Evolutionary conservation across 2,329 filamentous ascomycete genomes (phyloP).

Genomic region (Teratosphaeria gauchensis): DNA sequence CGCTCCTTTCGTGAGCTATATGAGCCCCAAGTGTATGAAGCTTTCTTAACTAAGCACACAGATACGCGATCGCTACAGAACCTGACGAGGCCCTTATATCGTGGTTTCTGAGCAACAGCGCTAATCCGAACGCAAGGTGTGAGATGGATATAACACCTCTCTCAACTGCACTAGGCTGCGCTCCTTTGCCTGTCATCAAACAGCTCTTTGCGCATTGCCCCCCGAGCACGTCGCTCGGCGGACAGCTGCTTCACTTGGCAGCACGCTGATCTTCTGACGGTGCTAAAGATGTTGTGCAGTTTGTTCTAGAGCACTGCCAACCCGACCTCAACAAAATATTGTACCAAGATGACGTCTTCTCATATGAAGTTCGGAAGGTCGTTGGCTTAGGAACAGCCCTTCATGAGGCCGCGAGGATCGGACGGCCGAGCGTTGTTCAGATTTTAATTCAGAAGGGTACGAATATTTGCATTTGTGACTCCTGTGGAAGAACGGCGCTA

Average conservation of each 20-base stretch:
- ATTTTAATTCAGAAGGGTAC: slow-evolving; percentile 3
- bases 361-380: slow-evolving; percentile 8
- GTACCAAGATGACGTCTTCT: slow-evolving; percentile 11
- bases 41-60: neutral
- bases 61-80: slow-evolving; percentile 2
- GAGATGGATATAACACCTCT: slow-evolving; percentile 9
- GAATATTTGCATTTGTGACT: slow-evolving; percentile 6
- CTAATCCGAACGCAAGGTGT: slow-evolving; percentile 10
- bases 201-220: slow-evolving; percentile 4
- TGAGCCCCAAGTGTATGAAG: neutral
- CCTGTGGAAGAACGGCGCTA: slow-evolving; percentile 5
- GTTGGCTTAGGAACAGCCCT: slow-evolving; percentile 9
- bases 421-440: slow-evolving; percentile 4
- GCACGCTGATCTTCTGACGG: slow-evolving; percentile 5
- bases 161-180: slow-evolving; percentile 5
- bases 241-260: slow-evolving; percentile 7
- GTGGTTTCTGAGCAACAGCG: slow-evolving; percentile 7
- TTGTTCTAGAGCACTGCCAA: slow-evolving; percentile 5
- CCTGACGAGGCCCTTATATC: slow-evolving; percentile 1
- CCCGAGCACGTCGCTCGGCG: slow-evolving; percentile 1
- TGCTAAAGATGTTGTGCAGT: slow-evolving; percentile 4
- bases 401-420: slow-evolving; percentile 8
- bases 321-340: slow-evolving; percentile 5
- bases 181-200: slow-evolving; percentile 5
- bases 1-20: slow-evolving; percentile 2